Conservation (phyloP, 345 rosid species). For the Populus euphratica region DNA sequence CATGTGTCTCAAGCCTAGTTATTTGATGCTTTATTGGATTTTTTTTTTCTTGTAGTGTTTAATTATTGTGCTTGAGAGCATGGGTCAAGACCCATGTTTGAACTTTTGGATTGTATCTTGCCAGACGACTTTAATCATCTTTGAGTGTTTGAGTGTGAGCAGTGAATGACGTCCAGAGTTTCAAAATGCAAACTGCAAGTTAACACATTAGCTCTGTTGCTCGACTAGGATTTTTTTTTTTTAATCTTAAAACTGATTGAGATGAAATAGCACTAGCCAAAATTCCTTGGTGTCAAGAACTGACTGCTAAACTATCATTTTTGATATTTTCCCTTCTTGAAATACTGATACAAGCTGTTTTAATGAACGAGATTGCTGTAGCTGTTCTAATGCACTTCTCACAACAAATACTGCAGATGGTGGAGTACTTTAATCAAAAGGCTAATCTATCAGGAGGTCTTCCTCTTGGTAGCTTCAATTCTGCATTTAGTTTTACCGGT, state of each 20-base stretch:
- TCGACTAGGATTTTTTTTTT: neutral
- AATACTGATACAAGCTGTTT: neutral
- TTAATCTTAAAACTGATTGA: neutral
- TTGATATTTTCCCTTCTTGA: neutral
- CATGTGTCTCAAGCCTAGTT: neutral
- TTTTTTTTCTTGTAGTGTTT: neutral
- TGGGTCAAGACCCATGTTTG: neutral
- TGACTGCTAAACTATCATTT: neutral
- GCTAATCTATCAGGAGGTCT: slow-evolving; percentile 45
- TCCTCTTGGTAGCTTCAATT: slow-evolving; percentile 63
- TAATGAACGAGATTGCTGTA: neutral
- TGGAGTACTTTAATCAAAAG: slow-evolving; percentile 50
- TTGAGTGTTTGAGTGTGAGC: neutral
- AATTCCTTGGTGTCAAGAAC: neutral
- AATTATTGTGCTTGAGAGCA: neutral
- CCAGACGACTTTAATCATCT: neutral
- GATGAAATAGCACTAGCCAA: neutral
- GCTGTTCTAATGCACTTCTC: neutral
- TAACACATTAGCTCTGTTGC: neutral
- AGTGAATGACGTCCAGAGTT: no score
- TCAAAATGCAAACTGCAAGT: neutral
- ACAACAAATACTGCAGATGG: slow-evolving; percentile 46
- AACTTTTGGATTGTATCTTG: neutral
- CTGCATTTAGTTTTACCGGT: slow-evolving; percentile 65
- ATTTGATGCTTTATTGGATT: neutral